A percentile compares a stretch with the other conserved stretches of the same genome.
phyloP scores from a whole-genome alignment of 2,329 filamentous ascomycete species.

The Aspergillus aculeatinus region DNA sequence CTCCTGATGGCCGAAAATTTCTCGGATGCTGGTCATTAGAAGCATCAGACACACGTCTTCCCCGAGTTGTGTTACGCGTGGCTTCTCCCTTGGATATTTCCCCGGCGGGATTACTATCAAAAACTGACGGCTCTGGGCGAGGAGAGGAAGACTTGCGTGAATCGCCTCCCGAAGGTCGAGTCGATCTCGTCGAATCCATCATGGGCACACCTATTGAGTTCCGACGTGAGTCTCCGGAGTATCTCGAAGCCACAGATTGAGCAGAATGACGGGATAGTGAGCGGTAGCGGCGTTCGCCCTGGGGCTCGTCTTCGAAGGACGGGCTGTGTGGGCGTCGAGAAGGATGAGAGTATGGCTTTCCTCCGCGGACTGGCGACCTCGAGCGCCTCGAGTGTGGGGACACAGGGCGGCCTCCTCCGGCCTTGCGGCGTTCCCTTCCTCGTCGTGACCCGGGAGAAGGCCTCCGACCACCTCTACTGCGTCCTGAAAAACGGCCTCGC shows the following conservation, averaged over 20 bases:
- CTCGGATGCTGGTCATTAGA: constrained; percentile 33
- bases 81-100: constrained; percentile 32
- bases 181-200: constrained; percentile 31
- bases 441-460: constrained; percentile 29
- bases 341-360: constrained; percentile 26
- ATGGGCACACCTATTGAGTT: constrained; percentile 21
- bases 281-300: constrained; percentile 31
- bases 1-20: constrained; percentile 42
- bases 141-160: constrained; percentile 35
- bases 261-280: constrained; percentile 37
- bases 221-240: constrained; percentile 27
- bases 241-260: constrained; percentile 33
- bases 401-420: constrained; percentile 30
- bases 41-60: constrained; percentile 33
- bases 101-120: constrained; percentile 32
- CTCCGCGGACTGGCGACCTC: constrained; percentile 33
- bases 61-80: constrained; percentile 32
- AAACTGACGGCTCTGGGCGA: constrained; percentile 32
- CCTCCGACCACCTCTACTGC: constrained; percentile 33
- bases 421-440: constrained; percentile 34
- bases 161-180: constrained; percentile 30
- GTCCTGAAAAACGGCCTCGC: constrained; percentile 36
- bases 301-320: constrained; percentile 24
- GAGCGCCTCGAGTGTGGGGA: constrained; percentile 30
- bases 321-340: constrained; percentile 31